Evolutionary conservation across 345 rosid species (phyloP).

Genomic region (Salix arbutifolia): DNA sequence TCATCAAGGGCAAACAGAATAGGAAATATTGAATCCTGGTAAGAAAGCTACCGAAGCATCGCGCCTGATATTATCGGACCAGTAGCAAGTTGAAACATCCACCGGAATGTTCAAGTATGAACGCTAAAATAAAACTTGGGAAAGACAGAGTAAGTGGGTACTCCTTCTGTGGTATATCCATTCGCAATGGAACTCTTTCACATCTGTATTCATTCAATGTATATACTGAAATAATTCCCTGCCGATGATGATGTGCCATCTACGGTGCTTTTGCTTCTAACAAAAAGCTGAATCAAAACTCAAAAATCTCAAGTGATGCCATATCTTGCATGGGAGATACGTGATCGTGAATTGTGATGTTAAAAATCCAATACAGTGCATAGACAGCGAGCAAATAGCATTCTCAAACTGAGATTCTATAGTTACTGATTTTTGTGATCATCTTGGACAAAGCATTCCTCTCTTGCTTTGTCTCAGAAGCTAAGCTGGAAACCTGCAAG

Average conservation of each 20-base stretch:
- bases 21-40: neutral
- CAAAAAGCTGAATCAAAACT: conserved; percentile 1
- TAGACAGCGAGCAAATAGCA: neutral
- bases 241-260: neutral
- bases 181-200: neutral
- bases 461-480: conserved; percentile 68
- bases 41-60: neutral
- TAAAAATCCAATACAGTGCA: neutral
- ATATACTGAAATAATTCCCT: neutral
- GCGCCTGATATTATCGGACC: neutral
- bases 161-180: neutral
- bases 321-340: conserved; percentile 16
- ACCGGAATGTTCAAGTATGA: neutral
- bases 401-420: conserved; percentile 78
- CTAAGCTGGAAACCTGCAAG: conserved; percentile 66
- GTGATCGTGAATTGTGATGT: neutral
- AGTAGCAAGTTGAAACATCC: neutral
- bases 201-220: neutral
- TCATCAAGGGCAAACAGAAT: too few species aligned
- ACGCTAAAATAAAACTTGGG: neutral
- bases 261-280: neutral
- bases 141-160: neutral
- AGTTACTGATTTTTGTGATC: conserved; percentile 81
- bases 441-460: conserved; percentile 61
- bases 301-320: neutral